Base-by-base conservation (phyloP, 2,329 filamentous ascomycete species). In the Xylaria multiplex region DNA sequence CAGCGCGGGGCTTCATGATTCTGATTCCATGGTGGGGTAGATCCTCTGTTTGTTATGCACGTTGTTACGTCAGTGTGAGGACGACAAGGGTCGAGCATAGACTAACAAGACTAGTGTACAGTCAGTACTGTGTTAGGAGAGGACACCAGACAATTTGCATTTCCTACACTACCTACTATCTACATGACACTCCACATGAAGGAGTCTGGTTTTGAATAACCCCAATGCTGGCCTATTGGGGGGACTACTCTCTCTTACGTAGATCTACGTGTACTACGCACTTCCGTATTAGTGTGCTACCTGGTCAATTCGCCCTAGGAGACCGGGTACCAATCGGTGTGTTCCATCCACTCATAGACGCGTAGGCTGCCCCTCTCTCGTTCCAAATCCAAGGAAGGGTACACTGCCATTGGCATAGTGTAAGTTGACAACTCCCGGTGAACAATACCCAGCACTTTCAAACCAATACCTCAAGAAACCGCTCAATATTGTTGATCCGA, bases 11-110 rank as follows among this genome's bases (percentile, higher is more conserved):
- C 53, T 54, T 59, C 59, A 24, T 50, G 54, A 49, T 43, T 56
- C 42, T 27, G 57, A 22, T 56, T 30, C 53, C 46, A 65, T 66
- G 59, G 68, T 65, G 68, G 65, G 68, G 68, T 68, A 58, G 35
- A 63, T 67, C 42, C 52, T 62, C 30, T 52, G 27, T 16, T 55
- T 32, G 56, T 14, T 59, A 46, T 63, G 40, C 42, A 27, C 46
- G 24, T 32, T 56, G 54, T 66, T 65, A 67, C 62, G 67, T 69
- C 67, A 69, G 58, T 48, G 52, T 60, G 62, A 59, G 55, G 22
- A 59, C 43, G 30, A 55, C 60, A 58, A 64, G 64, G 57, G 59
- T 66, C 37, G 37, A 48, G 40, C 35, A 37, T 24, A 24, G 45
- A 22, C n/a, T 49, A 49, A 24, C 46, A 30, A 49, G 46, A 30